Percentiles rank a stretch among this genome's conserved stretches.
These are phyloP conservation scores for Cymbopogon citratus DNA, from an alignment of 176 grass and related monocot species.

Conservation along the genomic window DNA sequence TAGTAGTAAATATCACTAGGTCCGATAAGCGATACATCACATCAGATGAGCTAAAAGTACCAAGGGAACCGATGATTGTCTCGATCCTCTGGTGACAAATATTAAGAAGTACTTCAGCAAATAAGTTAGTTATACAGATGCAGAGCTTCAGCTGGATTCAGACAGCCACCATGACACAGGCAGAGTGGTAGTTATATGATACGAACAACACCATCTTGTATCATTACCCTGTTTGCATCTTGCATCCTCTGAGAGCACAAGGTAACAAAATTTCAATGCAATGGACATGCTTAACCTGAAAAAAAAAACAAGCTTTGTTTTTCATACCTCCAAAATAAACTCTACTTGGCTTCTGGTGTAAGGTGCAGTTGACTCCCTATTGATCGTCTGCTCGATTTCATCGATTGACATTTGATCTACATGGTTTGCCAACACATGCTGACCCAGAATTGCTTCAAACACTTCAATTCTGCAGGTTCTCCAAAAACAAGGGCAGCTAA, in stretches of 20 bases:
- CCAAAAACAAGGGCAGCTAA: constrained; percentile 11
- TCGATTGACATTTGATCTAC: constrained; percentile 67
- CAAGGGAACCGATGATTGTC: no score
- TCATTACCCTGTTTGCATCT: constrained; percentile 93
- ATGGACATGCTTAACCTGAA: background rate
- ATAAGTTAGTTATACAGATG: background rate
- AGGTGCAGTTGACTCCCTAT: constrained; percentile 44
- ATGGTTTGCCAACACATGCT: constrained; percentile 81
- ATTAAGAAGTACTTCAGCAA: no score
- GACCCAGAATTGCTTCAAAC: constrained; percentile 69
- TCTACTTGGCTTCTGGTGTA: constrained; percentile 75
- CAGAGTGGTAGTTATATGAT: constrained; percentile 50
- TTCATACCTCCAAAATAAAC: constrained; percentile 71
- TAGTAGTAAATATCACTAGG: no score
- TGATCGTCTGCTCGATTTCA: constrained; percentile 73
- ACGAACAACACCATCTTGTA: constrained; percentile 64
- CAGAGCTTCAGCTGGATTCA: background rate
- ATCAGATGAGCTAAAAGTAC: no score
- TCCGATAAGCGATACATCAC: no score
- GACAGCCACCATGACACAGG: background rate
- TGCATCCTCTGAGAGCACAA: constrained; percentile 75
- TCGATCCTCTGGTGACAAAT: no score
- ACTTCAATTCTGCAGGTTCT: constrained; percentile 51
- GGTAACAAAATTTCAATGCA: background rate
- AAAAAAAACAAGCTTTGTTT: background rate